These are phyloP conservation scores for Croton setiger DNA, from an alignment of 441 rosid genomes.

Conservation along the genomic window DNA sequence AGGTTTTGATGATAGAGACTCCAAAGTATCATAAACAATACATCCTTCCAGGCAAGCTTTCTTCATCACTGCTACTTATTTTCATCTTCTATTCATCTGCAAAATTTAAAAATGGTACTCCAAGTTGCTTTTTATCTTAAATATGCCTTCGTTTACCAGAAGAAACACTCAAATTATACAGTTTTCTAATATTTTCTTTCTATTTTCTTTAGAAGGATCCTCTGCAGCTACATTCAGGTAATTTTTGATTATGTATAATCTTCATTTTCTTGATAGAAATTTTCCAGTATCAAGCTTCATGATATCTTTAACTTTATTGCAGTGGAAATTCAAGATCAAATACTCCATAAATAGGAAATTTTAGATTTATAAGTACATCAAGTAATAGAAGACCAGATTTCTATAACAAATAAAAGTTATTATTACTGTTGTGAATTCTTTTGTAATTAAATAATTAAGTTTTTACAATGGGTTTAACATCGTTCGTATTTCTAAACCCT, in stretches of 20 bases:
- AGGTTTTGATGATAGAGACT: conserved; percentile 38
- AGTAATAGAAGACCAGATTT: conserved; percentile 38
- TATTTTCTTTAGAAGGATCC: conserved; percentile 26
- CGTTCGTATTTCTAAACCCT: no score
- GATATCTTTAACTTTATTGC: conserved; percentile 14
- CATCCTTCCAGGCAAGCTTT: conserved; percentile 54
- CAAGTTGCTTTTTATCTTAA: not conserved
- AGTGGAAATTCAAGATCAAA: conserved; percentile 31
- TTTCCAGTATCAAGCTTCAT: not conserved
- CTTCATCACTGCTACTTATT: conserved; percentile 33
- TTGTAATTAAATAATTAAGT: no score
- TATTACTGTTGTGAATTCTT: no score
- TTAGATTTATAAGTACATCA: conserved; percentile 32
- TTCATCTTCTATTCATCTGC: no score
- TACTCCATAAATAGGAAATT: conserved; percentile 28
- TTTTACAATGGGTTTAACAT: no score
- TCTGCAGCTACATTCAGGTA: conserved; percentile 37
- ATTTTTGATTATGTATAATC: not conserved
- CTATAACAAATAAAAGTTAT: no score
- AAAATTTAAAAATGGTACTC: conserved; percentile 42
- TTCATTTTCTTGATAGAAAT: not conserved
- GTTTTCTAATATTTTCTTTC: not conserved
- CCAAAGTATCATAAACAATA: conserved; percentile 62
- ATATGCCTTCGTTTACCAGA: not conserved
- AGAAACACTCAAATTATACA: not conserved